Percentiles rank a stretch among this genome's conserved stretches.
These are phyloP conservation scores for Nepenthes alata DNA, from an alignment of 179 eudicot genomes.

Conservation along the genomic window DNA sequence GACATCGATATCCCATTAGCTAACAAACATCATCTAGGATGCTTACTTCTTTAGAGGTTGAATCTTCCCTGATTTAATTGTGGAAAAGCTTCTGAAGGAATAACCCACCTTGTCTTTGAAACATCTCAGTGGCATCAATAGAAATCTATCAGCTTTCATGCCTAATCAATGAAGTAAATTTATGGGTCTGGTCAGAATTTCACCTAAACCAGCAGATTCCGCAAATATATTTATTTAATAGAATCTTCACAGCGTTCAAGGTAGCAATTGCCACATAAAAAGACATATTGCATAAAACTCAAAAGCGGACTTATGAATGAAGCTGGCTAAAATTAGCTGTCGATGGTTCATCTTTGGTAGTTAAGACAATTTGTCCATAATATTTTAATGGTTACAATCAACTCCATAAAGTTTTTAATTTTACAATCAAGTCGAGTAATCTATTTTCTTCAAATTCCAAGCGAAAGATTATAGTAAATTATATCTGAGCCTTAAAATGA, in stretches of 20 bases:
- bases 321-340: too few relatives aligned
- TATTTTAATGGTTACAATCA: too few relatives aligned
- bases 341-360: too few relatives aligned
- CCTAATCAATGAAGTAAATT: not conserved
- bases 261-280: not conserved
- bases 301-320: too few relatives aligned
- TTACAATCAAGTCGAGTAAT: too few relatives aligned
- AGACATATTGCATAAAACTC: too few relatives aligned
- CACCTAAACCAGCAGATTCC: not conserved
- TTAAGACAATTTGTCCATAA: too few relatives aligned
- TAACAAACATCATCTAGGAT: not conserved
- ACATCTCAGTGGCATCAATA: conserved; percentile 31
- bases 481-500: too few relatives aligned
- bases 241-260: not conserved
- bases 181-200: not conserved
- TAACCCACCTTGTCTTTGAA: conserved; percentile 16
- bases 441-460: too few relatives aligned
- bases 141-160: not conserved
- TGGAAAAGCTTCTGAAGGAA: conserved; percentile 46
- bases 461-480: too few relatives aligned
- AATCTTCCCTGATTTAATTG: conserved; percentile 35
- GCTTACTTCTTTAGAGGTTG: conserved; percentile 55
- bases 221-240: not conserved
- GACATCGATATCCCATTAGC: not conserved
- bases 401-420: too few relatives aligned